Conservation (phyloP, 768 basidiomycete species). For the Boletus bicolor region DNA sequence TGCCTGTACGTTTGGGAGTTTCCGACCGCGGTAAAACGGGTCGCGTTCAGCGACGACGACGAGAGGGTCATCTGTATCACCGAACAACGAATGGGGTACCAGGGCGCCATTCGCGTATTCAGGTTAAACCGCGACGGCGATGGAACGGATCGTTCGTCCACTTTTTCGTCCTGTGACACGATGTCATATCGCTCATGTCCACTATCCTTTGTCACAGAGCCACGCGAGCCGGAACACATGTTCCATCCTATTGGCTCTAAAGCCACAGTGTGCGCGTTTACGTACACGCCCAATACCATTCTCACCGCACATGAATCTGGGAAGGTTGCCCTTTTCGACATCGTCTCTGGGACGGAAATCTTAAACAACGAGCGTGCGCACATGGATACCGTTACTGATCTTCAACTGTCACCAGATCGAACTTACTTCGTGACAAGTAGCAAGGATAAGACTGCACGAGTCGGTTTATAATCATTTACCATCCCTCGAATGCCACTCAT, state of each 20-base stretch:
- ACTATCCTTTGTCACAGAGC: conserved; percentile 47
- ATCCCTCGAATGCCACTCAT: background rate
- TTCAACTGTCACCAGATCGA: conserved; percentile 86
- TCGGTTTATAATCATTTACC: conserved; percentile 33
- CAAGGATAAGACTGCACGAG: conserved; percentile 95
- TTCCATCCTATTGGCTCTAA: conserved; percentile 92
- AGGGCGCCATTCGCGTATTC: conserved; percentile 90
- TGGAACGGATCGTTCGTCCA: conserved; percentile 69
- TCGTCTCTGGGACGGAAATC: conserved; percentile 81
- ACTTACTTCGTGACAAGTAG: conserved; percentile 95
- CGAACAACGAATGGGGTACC: conserved; percentile 93
- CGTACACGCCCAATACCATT: conserved; percentile 70
- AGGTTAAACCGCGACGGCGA: conserved; percentile 81
- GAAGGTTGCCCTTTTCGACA: conserved; percentile 89
- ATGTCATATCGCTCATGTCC: background rate
- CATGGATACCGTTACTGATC: conserved; percentile 81
- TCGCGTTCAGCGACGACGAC: conserved; percentile 86
- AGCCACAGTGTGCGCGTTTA: conserved; percentile 95
- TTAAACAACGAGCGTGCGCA: conserved; percentile 85
- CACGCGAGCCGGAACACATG: conserved; percentile 66
- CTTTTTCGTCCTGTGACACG: background rate
- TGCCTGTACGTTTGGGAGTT: conserved; percentile 97
- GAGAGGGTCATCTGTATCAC: conserved; percentile 87
- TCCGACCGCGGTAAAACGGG: conserved; percentile 95
- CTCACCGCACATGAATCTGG: conserved; percentile 97